Conservation (phyloP, 306 rosid genomes). For the Pyrus betulifolia region DNA sequence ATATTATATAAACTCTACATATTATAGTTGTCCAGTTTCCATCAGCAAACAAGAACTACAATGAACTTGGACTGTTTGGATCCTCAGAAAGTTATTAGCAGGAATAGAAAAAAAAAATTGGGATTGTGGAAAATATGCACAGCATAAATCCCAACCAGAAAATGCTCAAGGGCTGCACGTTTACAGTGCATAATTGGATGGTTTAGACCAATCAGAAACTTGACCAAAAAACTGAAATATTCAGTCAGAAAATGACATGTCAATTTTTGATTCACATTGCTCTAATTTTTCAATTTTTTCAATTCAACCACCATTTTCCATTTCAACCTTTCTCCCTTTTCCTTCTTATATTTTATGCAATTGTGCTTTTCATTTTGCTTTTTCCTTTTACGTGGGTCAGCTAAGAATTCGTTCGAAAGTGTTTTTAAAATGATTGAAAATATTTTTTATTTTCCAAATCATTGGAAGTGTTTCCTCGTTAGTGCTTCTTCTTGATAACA, state of each 20-base stretch:
- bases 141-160: neutral
- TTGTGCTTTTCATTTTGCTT: neutral
- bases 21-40: neutral
- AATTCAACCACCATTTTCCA: neutral
- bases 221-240: neutral
- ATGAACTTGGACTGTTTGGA: conserved; percentile 4
- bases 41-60: neutral
- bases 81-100: neutral
- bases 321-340: neutral
- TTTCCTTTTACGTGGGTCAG: neutral
- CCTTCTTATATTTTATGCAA: too few relatives aligned
- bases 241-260: neutral
- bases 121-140: neutral
- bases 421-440: too few relatives aligned
- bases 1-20: neutral
- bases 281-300: neutral
- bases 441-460: too few relatives aligned
- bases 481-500: too few relatives aligned
- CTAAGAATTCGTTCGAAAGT: neutral
- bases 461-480: too few relatives aligned
- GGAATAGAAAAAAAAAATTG: neutral
- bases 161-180: neutral
- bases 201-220: neutral
- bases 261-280: neutral
- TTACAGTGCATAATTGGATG: neutral